Percentiles rank a stretch among this genome's conserved stretches.
These are phyloP conservation scores for Aspergillus hiratsukae DNA, from an alignment of 2,329 filamentous ascomycete genomes.

Conservation along the genomic window DNA sequence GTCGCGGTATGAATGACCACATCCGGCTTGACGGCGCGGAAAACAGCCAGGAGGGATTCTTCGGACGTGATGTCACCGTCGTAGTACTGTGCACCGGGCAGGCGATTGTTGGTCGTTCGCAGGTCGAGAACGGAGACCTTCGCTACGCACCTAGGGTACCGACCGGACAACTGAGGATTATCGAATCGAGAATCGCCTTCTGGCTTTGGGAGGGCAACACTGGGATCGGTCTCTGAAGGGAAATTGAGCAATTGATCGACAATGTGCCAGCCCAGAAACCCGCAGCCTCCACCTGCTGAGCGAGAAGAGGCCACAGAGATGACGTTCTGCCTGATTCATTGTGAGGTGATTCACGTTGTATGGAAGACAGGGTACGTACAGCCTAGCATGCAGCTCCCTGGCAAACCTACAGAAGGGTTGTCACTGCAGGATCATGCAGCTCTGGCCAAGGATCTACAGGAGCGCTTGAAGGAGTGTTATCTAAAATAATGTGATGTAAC, in stretches of 20 bases:
- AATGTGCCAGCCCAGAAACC: constrained; percentile 79
- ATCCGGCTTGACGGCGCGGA: constrained; percentile 66
- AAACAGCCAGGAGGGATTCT: constrained; percentile 56
- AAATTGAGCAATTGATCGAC: constrained; percentile 66
- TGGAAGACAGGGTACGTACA: too few species aligned
- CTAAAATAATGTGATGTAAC: too few species aligned
- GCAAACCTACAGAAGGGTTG: too few species aligned
- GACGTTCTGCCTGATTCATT: too few species aligned
- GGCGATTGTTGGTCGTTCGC: constrained; percentile 63
- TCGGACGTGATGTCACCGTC: constrained; percentile 73
- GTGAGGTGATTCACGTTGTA: too few species aligned
- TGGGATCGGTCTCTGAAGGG: constrained; percentile 44
- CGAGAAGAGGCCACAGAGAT: too few species aligned
- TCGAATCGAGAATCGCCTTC: constrained; percentile 33
- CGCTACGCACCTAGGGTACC: constrained; percentile 42
- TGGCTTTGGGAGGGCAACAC: constrained; percentile 34
- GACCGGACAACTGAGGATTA: constrained; percentile 33
- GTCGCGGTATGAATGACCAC: constrained; percentile 90
- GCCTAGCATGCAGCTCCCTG: too few species aligned
- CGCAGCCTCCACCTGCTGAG: constrained; percentile 82
- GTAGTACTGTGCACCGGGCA: constrained; percentile 60
- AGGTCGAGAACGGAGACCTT: constrained; percentile 69
- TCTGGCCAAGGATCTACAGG: too few species aligned
- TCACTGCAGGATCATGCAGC: too few species aligned
- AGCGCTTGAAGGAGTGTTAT: too few species aligned